Evolutionary conservation across 108 stramenopile species (phyloP).

Genomic region (Nitzschia sp.): DNA sequence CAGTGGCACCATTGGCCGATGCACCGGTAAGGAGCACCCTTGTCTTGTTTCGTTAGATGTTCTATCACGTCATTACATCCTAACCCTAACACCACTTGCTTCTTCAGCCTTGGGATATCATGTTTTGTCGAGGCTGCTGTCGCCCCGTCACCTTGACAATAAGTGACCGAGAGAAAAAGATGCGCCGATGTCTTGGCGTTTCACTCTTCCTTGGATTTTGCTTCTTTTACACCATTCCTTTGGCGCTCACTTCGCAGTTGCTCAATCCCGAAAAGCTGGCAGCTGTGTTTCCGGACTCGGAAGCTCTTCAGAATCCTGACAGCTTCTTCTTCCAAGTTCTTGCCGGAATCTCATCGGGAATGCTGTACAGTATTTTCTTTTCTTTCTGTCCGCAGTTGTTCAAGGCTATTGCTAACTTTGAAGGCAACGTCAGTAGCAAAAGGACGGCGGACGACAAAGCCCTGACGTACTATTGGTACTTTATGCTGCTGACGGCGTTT

Average conservation of each 20-base stretch:
- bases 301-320: constrained; percentile 12
- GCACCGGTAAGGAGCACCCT: no score
- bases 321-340: constrained; percentile 19
- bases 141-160: constrained; percentile 80
- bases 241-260: constrained; percentile 39
- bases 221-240: constrained; percentile 75
- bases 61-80: no score
- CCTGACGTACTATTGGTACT: constrained; percentile 85
- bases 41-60: no score
- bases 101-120: constrained; percentile 54
- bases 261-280: constrained; percentile 17
- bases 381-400: constrained; percentile 81
- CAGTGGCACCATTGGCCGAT: constrained; percentile 85
- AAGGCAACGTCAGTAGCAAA: constrained; percentile 64
- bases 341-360: constrained; percentile 25
- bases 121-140: constrained; percentile 81
- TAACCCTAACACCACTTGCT: no score
- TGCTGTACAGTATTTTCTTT: constrained; percentile 37
- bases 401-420: constrained; percentile 84
- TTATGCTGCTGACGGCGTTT: constrained; percentile 83
- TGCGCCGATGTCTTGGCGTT: constrained; percentile 49
- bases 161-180: constrained; percentile 59
- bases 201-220: constrained; percentile 51
- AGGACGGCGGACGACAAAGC: constrained; percentile 65
- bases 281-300: constrained; percentile 8